Evolutionary conservation across 306 rosid genomes (phyloP).

Genomic region (Vigna unguiculata): DNA sequence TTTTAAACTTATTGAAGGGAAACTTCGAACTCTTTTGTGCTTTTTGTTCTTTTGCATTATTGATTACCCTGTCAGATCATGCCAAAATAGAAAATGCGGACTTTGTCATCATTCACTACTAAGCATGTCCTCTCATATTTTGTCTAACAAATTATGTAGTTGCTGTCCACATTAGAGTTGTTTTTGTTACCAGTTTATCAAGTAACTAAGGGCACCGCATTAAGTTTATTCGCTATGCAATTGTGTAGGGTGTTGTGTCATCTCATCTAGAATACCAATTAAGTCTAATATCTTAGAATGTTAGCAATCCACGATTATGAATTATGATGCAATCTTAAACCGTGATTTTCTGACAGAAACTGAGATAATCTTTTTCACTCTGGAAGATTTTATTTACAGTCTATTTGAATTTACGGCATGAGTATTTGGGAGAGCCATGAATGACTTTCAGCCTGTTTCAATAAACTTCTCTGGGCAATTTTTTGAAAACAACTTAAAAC

Average conservation of each 20-base stretch:
- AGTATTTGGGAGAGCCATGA: neutral
- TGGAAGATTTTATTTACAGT: neutral
- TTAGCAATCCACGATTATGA: neutral
- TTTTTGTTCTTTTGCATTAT: constrained; percentile 17
- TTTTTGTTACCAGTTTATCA: constrained; percentile 23
- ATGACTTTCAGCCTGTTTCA: neutral
- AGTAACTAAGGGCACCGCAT: neutral
- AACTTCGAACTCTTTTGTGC: neutral
- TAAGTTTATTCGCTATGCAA: constrained; percentile 4
- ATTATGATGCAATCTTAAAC: constrained; percentile 1
- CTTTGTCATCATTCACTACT: neutral
- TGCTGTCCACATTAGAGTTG: neutral
- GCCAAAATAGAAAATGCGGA: neutral
- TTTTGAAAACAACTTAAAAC: neutral
- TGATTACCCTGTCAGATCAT: neutral
- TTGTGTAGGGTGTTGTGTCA: neutral
- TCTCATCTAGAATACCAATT: neutral
- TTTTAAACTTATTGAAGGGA: constrained; percentile 27
- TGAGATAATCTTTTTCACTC: neutral
- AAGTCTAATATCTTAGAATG: neutral
- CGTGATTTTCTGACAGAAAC: neutral
- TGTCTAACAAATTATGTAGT: constrained; percentile 2
- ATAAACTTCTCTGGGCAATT: neutral
- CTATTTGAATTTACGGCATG: neutral
- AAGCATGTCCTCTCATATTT: constrained; percentile 12